Percentiles rank a stretch among this genome's conserved stretches.
Conservation (phyloP, 305 asterid genomes). For the Fraxinus baroniana region DNA sequence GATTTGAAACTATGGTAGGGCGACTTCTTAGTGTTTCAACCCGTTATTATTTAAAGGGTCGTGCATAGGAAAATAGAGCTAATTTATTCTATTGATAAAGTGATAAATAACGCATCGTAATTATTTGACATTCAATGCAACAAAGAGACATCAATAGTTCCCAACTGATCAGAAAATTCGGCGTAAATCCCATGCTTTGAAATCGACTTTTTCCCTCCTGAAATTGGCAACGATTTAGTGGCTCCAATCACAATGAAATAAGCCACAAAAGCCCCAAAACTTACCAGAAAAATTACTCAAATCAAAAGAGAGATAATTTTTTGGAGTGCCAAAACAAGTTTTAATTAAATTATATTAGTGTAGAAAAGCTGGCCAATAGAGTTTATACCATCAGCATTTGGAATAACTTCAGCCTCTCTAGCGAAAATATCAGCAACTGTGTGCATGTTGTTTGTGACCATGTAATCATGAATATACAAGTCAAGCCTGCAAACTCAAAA, state of each 20-base stretch:
- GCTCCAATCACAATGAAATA: neutral
- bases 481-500: slow-evolving; percentile 41
- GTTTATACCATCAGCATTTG: slow-evolving; percentile 31
- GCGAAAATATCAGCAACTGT: slow-evolving; percentile 41
- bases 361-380: neutral
- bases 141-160: neutral
- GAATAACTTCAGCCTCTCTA: slow-evolving; percentile 32
- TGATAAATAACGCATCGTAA: neutral
- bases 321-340: neutral
- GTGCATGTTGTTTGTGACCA: slow-evolving; percentile 34
- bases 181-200: neutral
- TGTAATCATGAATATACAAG: slow-evolving; percentile 43
- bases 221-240: neutral
- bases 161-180: neutral
- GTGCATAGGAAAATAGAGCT: neutral
- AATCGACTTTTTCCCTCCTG: neutral
- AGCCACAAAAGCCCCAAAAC: slow-evolving; percentile 5
- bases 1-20: neutral
- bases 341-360: neutral
- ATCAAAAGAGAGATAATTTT: neutral
- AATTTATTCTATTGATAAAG: neutral
- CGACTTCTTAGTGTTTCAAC: neutral
- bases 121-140: neutral
- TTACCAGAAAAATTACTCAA: neutral
- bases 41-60: neutral